Evolutionary conservation across 805 yeast species (phyloP).

Genomic region (Saturnispora bothae): DNA sequence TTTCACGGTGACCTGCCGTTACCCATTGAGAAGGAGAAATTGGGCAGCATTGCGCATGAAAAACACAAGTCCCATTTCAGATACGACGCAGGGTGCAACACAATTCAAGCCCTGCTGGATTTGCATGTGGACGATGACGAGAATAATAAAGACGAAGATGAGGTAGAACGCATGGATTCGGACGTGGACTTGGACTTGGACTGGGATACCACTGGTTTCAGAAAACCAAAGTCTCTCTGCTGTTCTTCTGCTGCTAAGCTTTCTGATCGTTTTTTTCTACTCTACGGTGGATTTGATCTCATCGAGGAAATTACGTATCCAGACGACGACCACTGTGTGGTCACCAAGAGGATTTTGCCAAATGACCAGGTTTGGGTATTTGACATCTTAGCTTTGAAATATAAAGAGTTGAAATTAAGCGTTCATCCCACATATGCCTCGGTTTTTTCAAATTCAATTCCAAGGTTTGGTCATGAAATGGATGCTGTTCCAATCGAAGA

Average conservation of each 20-base stretch:
- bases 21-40: conserved; percentile 33
- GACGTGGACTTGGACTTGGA: background rate
- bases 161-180: background rate
- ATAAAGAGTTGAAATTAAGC: conserved; percentile 33
- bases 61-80: conserved; percentile 30
- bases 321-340: conserved; percentile 29
- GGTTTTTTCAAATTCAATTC: conserved; percentile 19
- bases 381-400: conserved; percentile 39
- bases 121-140: conserved; percentile 2
- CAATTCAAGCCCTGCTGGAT: conserved; percentile 21
- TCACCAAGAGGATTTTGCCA: conserved; percentile 20
- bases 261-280: conserved; percentile 46
- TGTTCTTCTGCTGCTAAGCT: conserved; percentile 39
- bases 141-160: background rate
- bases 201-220: conserved; percentile 11
- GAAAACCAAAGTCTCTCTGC: conserved; percentile 39
- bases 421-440: conserved; percentile 24
- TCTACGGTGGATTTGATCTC: conserved; percentile 61
- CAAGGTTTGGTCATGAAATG: conserved; percentile 26
- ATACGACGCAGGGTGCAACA: conserved; percentile 31
- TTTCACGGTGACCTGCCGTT: conserved; percentile 33
- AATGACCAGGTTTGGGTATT: conserved; percentile 50
- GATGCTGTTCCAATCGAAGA: conserved; percentile 23
- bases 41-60: conserved; percentile 33
- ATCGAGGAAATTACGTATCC: conserved; percentile 22